Percentiles rank a stretch among this genome's conserved stretches.
Evolutionary conservation across 495 filamentous ascomycete genomes (phyloP).

Genomic region (Penicillium chermesinum): DNA sequence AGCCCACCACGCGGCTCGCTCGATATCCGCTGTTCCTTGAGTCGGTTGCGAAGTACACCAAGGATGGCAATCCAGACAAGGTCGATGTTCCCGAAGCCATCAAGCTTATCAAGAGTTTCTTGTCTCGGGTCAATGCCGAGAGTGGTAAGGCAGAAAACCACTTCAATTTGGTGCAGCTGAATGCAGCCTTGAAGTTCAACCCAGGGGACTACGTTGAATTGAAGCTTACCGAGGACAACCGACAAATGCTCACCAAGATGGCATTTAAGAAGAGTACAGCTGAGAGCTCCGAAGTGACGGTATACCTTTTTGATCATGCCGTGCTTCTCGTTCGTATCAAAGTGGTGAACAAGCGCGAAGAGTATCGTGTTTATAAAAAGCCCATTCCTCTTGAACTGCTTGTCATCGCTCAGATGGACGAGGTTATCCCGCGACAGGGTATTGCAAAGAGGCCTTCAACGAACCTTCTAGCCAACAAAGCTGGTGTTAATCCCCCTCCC

Average conservation of each 20-base stretch:
- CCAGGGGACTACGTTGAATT: slow-evolving; percentile 86
- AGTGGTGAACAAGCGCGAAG: slow-evolving; percentile 85
- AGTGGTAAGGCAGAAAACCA: slow-evolving; percentile 97
- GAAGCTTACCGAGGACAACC: slow-evolving; percentile 88
- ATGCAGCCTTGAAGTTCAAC: slow-evolving; percentile 81
- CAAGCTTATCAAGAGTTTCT: slow-evolving; percentile 74
- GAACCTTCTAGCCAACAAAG: slow-evolving; percentile 72
- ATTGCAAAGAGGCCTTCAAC: slow-evolving; percentile 84
- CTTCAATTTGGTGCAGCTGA: slow-evolving; percentile 89
- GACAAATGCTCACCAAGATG: slow-evolving; percentile 89
- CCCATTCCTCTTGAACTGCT: slow-evolving; percentile 94
- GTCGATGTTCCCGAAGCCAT: slow-evolving; percentile 87
- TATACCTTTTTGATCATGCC: slow-evolving; percentile 94
- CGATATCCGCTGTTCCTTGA: slow-evolving; percentile 94
- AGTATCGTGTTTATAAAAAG: slow-evolving; percentile 89
- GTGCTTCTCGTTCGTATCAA: slow-evolving; percentile 86
- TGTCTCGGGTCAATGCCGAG: slow-evolving; percentile 86
- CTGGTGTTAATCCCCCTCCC: slow-evolving; percentile 46
- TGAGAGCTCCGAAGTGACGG: slow-evolving; percentile 82
- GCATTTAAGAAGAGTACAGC: slow-evolving; percentile 86
- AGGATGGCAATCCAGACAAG: slow-evolving; percentile 81
- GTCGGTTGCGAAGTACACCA: slow-evolving; percentile 80
- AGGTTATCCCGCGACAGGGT: slow-evolving; percentile 76
- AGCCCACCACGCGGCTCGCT: slow-evolving; percentile 93
- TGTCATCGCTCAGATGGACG: slow-evolving; percentile 94